Evolutionary conservation across 176 grass and related monocot genomes (phyloP), one percentile per base, ranked within the genome.

Genomic region (Elymus sibiricus): DNA sequence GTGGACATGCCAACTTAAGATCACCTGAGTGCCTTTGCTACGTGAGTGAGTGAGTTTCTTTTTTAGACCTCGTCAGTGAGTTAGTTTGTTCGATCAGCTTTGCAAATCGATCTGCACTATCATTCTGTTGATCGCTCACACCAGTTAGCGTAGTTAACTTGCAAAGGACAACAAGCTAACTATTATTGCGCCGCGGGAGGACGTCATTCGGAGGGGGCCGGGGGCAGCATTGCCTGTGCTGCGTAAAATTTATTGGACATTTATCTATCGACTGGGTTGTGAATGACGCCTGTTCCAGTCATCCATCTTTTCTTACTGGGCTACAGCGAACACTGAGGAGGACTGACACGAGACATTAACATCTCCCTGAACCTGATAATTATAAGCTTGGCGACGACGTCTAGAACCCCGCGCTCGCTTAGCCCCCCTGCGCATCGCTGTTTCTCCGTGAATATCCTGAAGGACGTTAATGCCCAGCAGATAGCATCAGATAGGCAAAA

Each of bases 361-460:
- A 82, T 85, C 93, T 94, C 39, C 39, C 39, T 53, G 85, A 72
- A 58, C 80, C 86, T 80, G 90, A 86, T 86, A 77, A 60, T 90
- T 95, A 95, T 90, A 81, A 87, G 85, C 88, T 81, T 74, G 64
- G 24, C 86, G 90, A 89, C 63, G 74, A 17, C 83, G 83, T 78
- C 85, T 90, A 67, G 90, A 86, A 74, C 74, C 86, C 74, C 62
- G 88, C 71, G 89, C 71, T 85, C 78, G 90, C 78, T 83, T 81
- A 43, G 37, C 43, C 40, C 68, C 68, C 56, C 83, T 66, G 84
- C 84, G 19, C 59, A 87, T 79, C 47, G 85, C 84, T 87, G 80
- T 84, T 79, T 86, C 90, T 82, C 71, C 90, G 71, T 91, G 47
- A 81, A 77, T 88, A 51, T 29, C 40, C 86, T 73, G 70, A 42